Percentiles rank a stretch among this genome's conserved stretches.
phyloP scores from a whole-genome alignment of 345 rosid species.

The Fremontodendron californicum region DNA sequence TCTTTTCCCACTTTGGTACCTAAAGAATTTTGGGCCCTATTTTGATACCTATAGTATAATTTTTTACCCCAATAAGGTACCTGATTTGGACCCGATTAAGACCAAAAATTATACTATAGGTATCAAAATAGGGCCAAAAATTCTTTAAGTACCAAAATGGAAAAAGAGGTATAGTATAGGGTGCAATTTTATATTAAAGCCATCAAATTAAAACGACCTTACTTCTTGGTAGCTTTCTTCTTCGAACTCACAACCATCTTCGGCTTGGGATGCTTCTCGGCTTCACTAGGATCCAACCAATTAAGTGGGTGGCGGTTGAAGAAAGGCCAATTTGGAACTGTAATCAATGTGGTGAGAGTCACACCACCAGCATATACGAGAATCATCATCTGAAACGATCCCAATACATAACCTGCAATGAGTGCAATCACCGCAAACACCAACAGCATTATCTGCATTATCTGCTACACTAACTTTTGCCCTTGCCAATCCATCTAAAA shows the following conservation, averaged over 20 bases:
- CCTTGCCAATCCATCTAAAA: constrained; percentile 96
- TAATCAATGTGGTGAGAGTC: constrained; percentile 56
- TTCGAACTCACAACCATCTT: constrained; percentile 41
- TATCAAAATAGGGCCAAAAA: no score
- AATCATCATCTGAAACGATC: constrained; percentile 78
- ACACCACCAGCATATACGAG: constrained; percentile 71
- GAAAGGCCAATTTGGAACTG: constrained; percentile 89
- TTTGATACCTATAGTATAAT: no score
- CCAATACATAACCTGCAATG: constrained; percentile 44
- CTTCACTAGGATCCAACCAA: constrained; percentile 83
- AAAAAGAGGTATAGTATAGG: no score
- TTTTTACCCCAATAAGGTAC: no score
- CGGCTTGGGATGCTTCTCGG: constrained; percentile 80
- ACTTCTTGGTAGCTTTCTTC: constrained; percentile 64
- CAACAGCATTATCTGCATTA: constrained; percentile 83
- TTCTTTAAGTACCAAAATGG: no score
- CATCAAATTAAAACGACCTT: constrained; percentile 21
- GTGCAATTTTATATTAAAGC: no score
- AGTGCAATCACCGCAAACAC: constrained; percentile 55
- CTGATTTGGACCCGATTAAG: no score
- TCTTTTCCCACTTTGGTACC: no score
- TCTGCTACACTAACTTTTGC: constrained; percentile 81
- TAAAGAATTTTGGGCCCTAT: no score
- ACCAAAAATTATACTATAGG: no score
- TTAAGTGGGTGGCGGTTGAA: constrained; percentile 73